Percentiles rank a stretch among this genome's conserved stretches.
Conservation (phyloP, 169 alveolate species). For the Miamiensis avidus region DNA sequence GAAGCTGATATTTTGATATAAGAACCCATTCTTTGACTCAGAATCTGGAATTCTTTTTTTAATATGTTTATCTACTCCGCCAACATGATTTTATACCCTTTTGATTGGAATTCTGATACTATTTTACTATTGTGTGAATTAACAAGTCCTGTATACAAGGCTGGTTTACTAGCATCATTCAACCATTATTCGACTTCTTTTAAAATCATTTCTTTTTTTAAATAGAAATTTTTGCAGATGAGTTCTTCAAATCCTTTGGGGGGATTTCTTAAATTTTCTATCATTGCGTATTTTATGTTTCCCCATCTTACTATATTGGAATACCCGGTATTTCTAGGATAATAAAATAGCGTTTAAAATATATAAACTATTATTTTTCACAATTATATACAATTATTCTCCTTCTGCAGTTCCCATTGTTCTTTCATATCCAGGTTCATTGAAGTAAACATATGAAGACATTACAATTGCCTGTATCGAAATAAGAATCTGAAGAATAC, state of each 20-base stretch:
- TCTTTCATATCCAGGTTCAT: slow-evolving; percentile 88
- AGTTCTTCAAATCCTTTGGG: slow-evolving; percentile 85
- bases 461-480: slow-evolving; percentile 83
- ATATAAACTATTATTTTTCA: no score
- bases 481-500: slow-evolving; percentile 72
- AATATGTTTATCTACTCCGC: neutral
- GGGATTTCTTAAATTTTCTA: slow-evolving; percentile 76
- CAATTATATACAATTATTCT: slow-evolving; percentile 68
- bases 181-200: slow-evolving; percentile 79
- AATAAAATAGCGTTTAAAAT: neutral
- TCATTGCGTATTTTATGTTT: slow-evolving; percentile 81
- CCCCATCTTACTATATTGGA: slow-evolving; percentile 78
- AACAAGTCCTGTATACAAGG: slow-evolving; percentile 12
- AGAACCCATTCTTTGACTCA: no score
- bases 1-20: no score
- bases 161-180: slow-evolving; percentile 56
- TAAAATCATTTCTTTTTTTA: slow-evolving; percentile 77
- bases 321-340: slow-evolving; percentile 47
- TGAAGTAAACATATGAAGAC: slow-evolving; percentile 85
- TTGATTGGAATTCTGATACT: no score
- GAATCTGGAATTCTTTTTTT: neutral
- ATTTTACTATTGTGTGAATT: neutral
- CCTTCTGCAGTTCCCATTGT: slow-evolving; percentile 84
- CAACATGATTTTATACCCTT: neutral
- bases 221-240: slow-evolving; percentile 73